Percentiles rank a stretch among this genome's conserved stretches.
Evolutionary conservation across 2,329 filamentous ascomycete genomes (phyloP).

Genomic region (Fusarium sp.): DNA sequence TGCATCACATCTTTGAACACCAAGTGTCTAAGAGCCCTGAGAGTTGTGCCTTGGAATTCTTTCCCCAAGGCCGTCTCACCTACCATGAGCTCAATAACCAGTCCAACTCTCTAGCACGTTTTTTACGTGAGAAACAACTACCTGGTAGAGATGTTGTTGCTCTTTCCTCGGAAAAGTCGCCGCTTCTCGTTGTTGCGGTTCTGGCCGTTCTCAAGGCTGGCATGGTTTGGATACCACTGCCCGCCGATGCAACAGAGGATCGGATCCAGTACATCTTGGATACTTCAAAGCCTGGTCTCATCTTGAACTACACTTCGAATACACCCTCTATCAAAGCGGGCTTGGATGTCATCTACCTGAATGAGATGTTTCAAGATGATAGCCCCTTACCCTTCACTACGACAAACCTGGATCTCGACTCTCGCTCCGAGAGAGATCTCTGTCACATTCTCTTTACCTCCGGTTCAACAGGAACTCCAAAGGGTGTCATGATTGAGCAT

Average conservation of each 20-base stretch:
- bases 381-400: background rate
- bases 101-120: background rate
- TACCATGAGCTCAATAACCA: background rate
- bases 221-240: background rate
- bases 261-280: background rate
- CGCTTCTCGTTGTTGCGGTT: background rate
- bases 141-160: background rate
- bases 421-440: background rate
- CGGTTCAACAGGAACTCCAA: background rate
- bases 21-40: background rate
- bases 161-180: background rate
- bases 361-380: background rate
- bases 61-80: background rate
- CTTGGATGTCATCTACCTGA: background rate
- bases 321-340: background rate
- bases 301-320: background rate
- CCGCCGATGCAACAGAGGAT: background rate
- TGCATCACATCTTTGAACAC: background rate
- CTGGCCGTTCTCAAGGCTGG: background rate
- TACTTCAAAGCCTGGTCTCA: background rate
- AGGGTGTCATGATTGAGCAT: background rate
- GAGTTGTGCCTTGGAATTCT: background rate
- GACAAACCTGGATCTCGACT: background rate
- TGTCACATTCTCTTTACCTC: background rate
- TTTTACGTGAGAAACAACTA: background rate